Evolutionary conservation across 176 grass and related monocot species (phyloP).

Genomic region (Hyparrhenia diplandra): DNA sequence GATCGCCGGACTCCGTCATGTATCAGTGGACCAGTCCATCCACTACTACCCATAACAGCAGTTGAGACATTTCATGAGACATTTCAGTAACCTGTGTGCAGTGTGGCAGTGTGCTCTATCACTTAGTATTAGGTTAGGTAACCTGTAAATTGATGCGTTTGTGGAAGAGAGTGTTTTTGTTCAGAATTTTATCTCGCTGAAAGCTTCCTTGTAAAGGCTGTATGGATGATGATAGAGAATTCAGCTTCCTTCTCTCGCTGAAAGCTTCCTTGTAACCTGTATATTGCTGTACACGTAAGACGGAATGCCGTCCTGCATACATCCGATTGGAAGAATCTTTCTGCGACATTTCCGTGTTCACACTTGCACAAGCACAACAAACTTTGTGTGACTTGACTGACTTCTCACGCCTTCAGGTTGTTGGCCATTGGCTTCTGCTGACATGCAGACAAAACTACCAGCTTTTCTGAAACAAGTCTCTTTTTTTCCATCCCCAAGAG

Average conservation of each 20-base stretch:
- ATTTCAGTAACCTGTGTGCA: not conserved
- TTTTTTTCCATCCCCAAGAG: too few species aligned
- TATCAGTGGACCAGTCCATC: slow-evolving; percentile 37
- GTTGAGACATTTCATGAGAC: too few species aligned
- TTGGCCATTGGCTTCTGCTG: not conserved
- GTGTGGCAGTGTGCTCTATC: not conserved
- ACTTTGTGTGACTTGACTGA: slow-evolving; percentile 12
- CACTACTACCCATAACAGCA: slow-evolving; percentile 31
- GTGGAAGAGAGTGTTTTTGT: not conserved
- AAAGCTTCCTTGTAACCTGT: too few species aligned
- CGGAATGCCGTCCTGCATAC: not conserved
- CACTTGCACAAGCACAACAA: not conserved
- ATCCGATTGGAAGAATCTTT: not conserved
- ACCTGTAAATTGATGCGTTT: not conserved
- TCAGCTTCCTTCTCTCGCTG: too few species aligned
- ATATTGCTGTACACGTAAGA: not conserved
- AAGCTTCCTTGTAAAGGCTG: not conserved
- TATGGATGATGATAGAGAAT: not conserved
- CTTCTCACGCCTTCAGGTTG: not conserved
- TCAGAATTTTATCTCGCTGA: not conserved
- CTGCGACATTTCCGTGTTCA: not conserved
- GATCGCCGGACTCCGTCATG: slow-evolving; percentile 42
- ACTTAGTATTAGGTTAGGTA: not conserved
- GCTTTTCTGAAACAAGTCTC: not conserved
- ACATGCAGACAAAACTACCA: not conserved